Percentiles rank a stretch among this genome's conserved stretches.
These are phyloP conservation scores for Globisporangium lucens DNA, from an alignment of 352 stramenopile species.

Conservation along the genomic window DNA sequence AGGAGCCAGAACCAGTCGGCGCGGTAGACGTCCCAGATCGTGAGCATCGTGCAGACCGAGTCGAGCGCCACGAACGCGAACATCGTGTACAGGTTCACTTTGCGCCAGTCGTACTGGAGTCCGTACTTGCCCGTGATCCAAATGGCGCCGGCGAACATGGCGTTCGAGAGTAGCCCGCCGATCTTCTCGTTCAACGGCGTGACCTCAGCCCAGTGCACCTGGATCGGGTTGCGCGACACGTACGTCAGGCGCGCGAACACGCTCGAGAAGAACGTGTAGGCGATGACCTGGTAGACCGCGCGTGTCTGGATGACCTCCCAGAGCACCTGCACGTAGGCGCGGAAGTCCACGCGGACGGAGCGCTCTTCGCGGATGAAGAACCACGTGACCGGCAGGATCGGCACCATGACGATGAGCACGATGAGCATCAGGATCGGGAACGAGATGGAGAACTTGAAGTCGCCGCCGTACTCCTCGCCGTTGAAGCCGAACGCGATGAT, in stretches of 20 bases:
- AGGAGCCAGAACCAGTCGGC: slow-evolving; percentile 51
- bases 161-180: slow-evolving; percentile 26
- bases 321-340: slow-evolving; percentile 13
- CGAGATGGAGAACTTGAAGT: slow-evolving; percentile 29
- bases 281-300: slow-evolving; percentile 29
- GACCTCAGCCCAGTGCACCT: slow-evolving; percentile 43
- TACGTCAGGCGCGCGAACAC: slow-evolving; percentile 19
- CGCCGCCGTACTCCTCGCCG: slow-evolving; percentile 33
- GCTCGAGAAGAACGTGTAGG: slow-evolving; percentile 25
- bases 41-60: slow-evolving; percentile 32
- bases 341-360: slow-evolving; percentile 11
- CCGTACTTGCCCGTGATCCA: slow-evolving; percentile 52
- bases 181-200: slow-evolving; percentile 40
- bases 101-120: slow-evolving; percentile 57
- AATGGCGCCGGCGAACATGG: slow-evolving; percentile 27
- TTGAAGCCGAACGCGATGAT: slow-evolving; percentile 30
- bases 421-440: slow-evolving; percentile 32
- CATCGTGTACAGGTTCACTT: slow-evolving; percentile 29
- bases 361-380: slow-evolving; percentile 24
- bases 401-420: slow-evolving; percentile 15
- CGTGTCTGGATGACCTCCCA: slow-evolving; percentile 22
- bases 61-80: slow-evolving; percentile 37
- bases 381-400: slow-evolving; percentile 25
- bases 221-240: slow-evolving; percentile 30
- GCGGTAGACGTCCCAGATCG: slow-evolving; percentile 50